phyloP scores from a whole-genome alignment of 768 basidiomycete genomes.

The Lentinula detonsa region DNA sequence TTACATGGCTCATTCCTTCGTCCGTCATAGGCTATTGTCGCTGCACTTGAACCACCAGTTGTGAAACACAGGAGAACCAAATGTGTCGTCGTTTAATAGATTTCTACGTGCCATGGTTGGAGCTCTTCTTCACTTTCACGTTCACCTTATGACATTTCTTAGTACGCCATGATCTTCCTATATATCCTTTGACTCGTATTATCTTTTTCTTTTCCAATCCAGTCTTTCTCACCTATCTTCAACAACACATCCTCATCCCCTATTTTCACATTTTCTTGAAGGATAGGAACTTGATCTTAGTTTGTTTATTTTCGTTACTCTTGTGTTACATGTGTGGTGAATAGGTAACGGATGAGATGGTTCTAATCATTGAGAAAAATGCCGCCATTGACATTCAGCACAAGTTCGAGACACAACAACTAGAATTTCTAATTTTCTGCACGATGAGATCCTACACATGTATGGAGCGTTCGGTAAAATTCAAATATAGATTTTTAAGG shows the following conservation, averaged over 20 bases:
- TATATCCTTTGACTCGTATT: conserved; percentile 12
- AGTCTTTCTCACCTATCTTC: conserved; percentile 8
- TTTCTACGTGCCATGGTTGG: conserved; percentile 15
- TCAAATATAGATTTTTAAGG: not conserved
- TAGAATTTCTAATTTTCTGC: not conserved
- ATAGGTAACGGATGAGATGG: conserved; percentile 4
- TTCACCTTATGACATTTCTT: conserved; percentile 11
- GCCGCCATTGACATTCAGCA: not conserved
- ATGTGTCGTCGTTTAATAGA: conserved; percentile 78
- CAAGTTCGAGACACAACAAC: too few species aligned
- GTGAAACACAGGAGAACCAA: conserved; percentile 70
- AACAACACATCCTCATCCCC: conserved; percentile 2
- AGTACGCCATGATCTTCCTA: conserved; percentile 8
- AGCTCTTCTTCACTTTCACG: conserved; percentile 15
- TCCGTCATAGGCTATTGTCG: conserved; percentile 81
- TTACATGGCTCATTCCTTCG: not conserved
- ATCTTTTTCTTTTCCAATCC: conserved; percentile 20
- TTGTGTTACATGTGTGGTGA: conserved; percentile 3
- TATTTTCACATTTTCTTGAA: conserved; percentile 6
- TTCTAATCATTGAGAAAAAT: not conserved
- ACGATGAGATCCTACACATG: not conserved
- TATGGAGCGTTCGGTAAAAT: not conserved
- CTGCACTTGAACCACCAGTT: conserved; percentile 95
- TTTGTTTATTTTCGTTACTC: conserved; percentile 1
- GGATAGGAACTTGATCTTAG: conserved; percentile 7